Evolutionary conservation across 2,329 filamentous ascomycete genomes (phyloP).

Genomic region (Akanthomyces lecanii): DNA sequence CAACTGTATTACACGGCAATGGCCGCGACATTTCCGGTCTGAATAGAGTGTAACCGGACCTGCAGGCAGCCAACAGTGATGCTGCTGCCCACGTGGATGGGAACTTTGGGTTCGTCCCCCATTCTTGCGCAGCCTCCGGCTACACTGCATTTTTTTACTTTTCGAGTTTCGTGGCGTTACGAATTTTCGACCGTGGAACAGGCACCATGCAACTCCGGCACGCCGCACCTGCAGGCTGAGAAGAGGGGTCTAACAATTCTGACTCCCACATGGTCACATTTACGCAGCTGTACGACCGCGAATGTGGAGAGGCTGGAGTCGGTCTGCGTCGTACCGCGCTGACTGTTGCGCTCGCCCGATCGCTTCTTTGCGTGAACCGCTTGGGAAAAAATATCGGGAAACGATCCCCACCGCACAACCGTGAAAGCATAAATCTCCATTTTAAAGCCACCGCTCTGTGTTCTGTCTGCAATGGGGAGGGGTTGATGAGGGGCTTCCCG

Average conservation of each 20-base stretch:
- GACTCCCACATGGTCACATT: conserved; percentile 2
- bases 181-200: not conserved
- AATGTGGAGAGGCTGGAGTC: conserved; percentile 9
- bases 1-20: not conserved
- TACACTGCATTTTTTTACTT: not conserved
- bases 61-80: not conserved
- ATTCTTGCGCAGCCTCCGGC: not conserved
- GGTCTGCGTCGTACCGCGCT: conserved; percentile 2
- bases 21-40: conserved; percentile 1
- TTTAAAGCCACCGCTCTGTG: not conserved
- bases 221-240: not conserved
- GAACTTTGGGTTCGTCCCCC: not conserved
- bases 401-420: not conserved
- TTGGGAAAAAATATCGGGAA: not conserved
- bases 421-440: not conserved
- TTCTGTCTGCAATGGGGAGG: not conserved
- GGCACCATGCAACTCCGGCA: not conserved
- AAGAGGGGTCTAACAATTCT: conserved; percentile 9
- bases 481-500: not conserved
- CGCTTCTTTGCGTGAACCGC: not conserved
- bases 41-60: not conserved
- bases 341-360: conserved; percentile 12
- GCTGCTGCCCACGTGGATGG: conserved; percentile 10
- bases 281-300: not conserved
- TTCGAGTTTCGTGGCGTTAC: conserved; percentile 11